Percentiles rank a stretch among this genome's conserved stretches.
Evolutionary conservation across 23 red algal genomes (phyloP).

Genomic region (Gracilaria caudata): DNA sequence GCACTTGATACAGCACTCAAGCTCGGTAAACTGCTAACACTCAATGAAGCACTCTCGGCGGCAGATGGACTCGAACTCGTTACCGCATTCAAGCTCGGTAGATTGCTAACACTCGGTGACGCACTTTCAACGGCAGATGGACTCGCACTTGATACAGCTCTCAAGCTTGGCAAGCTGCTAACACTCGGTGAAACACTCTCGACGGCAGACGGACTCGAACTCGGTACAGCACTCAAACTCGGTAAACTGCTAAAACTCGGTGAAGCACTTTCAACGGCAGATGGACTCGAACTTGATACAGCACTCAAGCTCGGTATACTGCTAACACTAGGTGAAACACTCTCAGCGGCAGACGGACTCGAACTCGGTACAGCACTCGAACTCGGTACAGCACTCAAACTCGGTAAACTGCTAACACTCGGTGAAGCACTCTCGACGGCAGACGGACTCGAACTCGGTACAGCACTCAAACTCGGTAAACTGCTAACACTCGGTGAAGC

Average conservation of each 20-base stretch:
- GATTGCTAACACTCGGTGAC: not conserved
- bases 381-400: not conserved
- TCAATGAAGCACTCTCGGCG: not conserved
- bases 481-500: not conserved
- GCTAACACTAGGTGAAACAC: not conserved
- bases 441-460: too few relatives aligned
- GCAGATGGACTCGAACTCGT: not conserved
- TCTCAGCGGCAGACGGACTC: not conserved
- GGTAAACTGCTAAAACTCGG: not conserved
- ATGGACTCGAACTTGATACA: not conserved
- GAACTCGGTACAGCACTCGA: not conserved
- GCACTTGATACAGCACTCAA: not conserved
- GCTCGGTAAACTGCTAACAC: not conserved
- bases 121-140: not conserved
- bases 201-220: not conserved
- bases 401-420: not conserved
- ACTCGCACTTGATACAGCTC: not conserved
- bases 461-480: not conserved
- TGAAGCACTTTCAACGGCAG: not conserved
- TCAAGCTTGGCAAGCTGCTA: not conserved
- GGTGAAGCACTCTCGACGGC: not conserved
- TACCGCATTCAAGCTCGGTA: too few relatives aligned
- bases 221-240: not conserved
- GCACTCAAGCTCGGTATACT: not conserved
- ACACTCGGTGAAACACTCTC: not conserved